phyloP scores from a whole-genome alignment of 352 stramenopile species.

The Pythium folliculosum region DNA sequence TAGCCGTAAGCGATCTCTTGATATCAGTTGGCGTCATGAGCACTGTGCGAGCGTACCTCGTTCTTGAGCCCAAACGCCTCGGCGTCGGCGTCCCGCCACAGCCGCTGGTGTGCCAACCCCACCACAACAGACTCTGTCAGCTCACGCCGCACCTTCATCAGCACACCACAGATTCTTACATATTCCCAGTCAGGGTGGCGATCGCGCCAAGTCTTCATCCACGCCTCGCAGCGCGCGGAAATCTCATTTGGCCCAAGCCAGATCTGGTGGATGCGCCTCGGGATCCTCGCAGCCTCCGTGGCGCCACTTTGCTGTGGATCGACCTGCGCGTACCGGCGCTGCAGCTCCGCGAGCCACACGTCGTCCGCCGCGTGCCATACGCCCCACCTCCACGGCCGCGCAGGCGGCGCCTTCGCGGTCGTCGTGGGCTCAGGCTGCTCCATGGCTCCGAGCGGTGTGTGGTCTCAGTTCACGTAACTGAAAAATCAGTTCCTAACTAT shows the following conservation, averaged over 20 bases:
- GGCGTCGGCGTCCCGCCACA: slow-evolving; percentile 57
- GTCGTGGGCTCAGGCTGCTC: background rate
- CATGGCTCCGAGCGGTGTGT: too few relatives aligned
- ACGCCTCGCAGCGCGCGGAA: slow-evolving; percentile 34
- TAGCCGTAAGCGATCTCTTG: background rate
- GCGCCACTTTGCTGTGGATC: background rate
- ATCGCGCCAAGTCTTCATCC: slow-evolving; percentile 46
- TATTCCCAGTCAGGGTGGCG: slow-evolving; percentile 42
- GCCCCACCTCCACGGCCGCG: slow-evolving; percentile 33
- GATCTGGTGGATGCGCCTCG: slow-evolving; percentile 58
- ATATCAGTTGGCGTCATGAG: too few relatives aligned
- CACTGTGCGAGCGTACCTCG: slow-evolving; percentile 33
- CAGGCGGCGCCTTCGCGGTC: background rate
- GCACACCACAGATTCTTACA: slow-evolving; percentile 6
- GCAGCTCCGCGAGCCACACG: slow-evolving; percentile 31
- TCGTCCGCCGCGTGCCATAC: slow-evolving; percentile 38
- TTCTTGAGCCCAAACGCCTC: slow-evolving; percentile 32
- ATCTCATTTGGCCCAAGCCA: slow-evolving; percentile 52
- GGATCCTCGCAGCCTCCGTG: background rate
- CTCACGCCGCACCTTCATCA: background rate
- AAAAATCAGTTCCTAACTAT: slow-evolving; percentile 6
- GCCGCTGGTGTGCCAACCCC: slow-evolving; percentile 21
- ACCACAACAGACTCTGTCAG: too few relatives aligned
- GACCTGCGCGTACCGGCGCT: slow-evolving; percentile 21
- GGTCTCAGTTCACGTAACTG: background rate